Conservation (phyloP, 495 filamentous ascomycete genomes). For the Talaromyces wortmannii region DNA sequence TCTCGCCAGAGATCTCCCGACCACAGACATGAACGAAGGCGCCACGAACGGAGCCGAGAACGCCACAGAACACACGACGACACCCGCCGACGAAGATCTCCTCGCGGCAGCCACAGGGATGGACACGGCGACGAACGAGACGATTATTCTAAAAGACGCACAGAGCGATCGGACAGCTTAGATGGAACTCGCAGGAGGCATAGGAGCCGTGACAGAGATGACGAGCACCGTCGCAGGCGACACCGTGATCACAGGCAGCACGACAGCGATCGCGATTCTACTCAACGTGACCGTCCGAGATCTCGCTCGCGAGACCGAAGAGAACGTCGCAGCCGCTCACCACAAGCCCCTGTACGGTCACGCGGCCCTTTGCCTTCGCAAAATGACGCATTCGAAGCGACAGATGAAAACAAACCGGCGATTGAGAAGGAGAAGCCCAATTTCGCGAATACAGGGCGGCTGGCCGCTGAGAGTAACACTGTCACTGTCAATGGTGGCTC, state of each 20-base stretch:
- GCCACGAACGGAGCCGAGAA: background rate
- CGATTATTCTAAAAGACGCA: conserved; percentile 6
- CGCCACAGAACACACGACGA: conserved; percentile 14
- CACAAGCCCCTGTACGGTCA: conserved; percentile 25
- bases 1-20: background rate
- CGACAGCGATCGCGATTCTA: conserved; percentile 7
- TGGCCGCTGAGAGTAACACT: conserved; percentile 86
- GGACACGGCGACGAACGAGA: background rate
- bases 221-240: conserved; percentile 9
- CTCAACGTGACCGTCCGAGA: conserved; percentile 7
- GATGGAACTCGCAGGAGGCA: conserved; percentile 22
- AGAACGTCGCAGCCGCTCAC: conserved; percentile 18
- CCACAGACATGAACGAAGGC: background rate
- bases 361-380: conserved; percentile 64
- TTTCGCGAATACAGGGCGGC: conserved; percentile 67
- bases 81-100: conserved; percentile 14
- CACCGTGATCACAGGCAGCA: conserved; percentile 18
- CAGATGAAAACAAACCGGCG: conserved; percentile 34
- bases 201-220: conserved; percentile 11
- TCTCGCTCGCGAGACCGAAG: conserved; percentile 13
- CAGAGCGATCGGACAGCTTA: conserved; percentile 16
- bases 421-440: conserved; percentile 82
- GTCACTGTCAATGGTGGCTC: conserved; percentile 58
- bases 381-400: conserved; percentile 56
- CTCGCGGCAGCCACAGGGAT: background rate